phyloP scores from a whole-genome alignment of 768 basidiomycete genomes.

The Harrya chromipes region DNA sequence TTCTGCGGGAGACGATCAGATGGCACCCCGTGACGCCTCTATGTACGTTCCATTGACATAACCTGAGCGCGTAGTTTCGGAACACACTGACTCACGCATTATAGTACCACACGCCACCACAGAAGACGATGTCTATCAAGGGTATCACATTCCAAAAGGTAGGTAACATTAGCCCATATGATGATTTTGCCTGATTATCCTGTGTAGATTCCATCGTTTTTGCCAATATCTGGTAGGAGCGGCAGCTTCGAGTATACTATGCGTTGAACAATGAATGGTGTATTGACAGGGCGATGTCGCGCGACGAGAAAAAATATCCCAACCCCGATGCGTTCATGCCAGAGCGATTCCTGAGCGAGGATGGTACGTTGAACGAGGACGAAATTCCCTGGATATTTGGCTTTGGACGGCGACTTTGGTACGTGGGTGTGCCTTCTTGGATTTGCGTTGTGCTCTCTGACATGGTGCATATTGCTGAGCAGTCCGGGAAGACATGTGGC shows the following conservation, averaged over 20 bases:
- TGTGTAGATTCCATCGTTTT: conserved; percentile 10
- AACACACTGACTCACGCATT: conserved; percentile 5
- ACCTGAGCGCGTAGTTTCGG: no score
- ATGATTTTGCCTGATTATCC: not conserved
- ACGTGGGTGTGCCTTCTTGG: not conserved
- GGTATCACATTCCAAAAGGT: conserved; percentile 33
- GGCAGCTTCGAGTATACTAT: no score
- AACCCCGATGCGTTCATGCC: conserved; percentile 35
- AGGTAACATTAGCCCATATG: not conserved
- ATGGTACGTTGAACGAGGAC: conserved; percentile 17
- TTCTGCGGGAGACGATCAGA: conserved; percentile 34
- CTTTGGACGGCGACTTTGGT: conserved; percentile 24
- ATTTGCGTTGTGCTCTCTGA: not conserved
- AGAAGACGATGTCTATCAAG: conserved; percentile 35
- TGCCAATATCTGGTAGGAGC: conserved; percentile 10
- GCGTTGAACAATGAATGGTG: not conserved
- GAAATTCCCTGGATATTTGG: conserved; percentile 12
- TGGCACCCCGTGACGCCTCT: conserved; percentile 24
- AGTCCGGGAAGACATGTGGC: conserved; percentile 23
- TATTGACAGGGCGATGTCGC: conserved; percentile 37
- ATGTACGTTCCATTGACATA: conserved; percentile 18
- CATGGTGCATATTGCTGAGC: not conserved
- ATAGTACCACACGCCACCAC: conserved; percentile 41
- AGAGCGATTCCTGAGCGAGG: conserved; percentile 32
- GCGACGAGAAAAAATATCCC: conserved; percentile 36